phyloP scores from a whole-genome alignment of 2,329 filamentous ascomycete species.

The Scedosporium apiospermum region DNA sequence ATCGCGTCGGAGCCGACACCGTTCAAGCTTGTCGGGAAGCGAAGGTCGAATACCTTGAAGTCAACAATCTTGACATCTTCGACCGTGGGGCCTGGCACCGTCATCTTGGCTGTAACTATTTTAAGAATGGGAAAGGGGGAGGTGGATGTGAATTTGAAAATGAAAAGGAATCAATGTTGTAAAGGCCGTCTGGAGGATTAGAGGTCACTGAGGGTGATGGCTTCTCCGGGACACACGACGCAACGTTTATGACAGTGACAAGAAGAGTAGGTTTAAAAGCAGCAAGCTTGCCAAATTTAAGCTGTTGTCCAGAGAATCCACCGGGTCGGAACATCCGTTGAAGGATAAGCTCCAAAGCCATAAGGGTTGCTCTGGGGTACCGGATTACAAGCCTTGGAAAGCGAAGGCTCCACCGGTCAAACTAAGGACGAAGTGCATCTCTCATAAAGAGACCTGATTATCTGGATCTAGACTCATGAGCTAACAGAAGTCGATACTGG shows the following conservation, averaged over 20 bases:
- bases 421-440: no score
- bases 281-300: background rate
- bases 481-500: background rate
- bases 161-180: background rate
- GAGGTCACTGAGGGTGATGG: background rate
- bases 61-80: constrained; percentile 9
- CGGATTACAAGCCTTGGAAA: no score
- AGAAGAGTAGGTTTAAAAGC: background rate
- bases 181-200: background rate
- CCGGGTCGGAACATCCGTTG: background rate
- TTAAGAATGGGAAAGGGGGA: background rate
- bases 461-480: background rate
- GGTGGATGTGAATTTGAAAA: no score
- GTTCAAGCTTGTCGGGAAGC: constrained; percentile 13
- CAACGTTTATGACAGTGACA: background rate
- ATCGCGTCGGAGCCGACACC: constrained; percentile 13
- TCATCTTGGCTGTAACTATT: background rate
- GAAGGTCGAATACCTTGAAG: constrained; percentile 11
- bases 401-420: no score
- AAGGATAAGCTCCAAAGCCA: background rate
- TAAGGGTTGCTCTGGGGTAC: no score
- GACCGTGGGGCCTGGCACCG: background rate
- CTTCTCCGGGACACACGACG: background rate
- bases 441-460: no score
- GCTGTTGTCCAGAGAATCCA: background rate